These are phyloP conservation scores for Phyllosticta paracitricarpa DNA, from an alignment of 2,329 filamentous ascomycete species.

Conservation along the genomic window DNA sequence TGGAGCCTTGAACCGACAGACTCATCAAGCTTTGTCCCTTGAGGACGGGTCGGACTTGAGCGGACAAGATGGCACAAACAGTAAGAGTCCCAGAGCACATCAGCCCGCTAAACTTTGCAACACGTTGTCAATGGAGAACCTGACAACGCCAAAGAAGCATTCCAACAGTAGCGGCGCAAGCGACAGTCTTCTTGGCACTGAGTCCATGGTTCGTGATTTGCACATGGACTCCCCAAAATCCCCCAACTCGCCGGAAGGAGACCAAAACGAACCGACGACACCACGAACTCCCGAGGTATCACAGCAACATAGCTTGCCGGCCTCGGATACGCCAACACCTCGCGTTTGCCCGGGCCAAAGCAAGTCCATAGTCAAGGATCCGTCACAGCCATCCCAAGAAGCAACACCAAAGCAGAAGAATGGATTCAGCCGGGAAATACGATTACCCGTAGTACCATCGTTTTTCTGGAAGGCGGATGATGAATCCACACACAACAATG, in stretches of 20 bases:
- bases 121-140: slow-evolving; percentile 4
- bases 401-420: slow-evolving; percentile 26
- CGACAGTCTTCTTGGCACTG: slow-evolving; percentile 37
- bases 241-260: slow-evolving; percentile 25
- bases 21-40: slow-evolving; percentile 21
- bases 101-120: slow-evolving; percentile 3
- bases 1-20: slow-evolving; percentile 30
- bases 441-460: slow-evolving; percentile 33
- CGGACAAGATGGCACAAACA: slow-evolving; percentile 11
- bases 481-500: slow-evolving; percentile 34
- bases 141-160: slow-evolving; percentile 2
- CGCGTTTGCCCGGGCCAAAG: not conserved
- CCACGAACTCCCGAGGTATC: slow-evolving; percentile 16
- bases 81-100: slow-evolving; percentile 12
- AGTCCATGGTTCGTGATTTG: slow-evolving; percentile 38
- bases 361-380: not conserved
- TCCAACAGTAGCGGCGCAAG: slow-evolving; percentile 9
- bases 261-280: slow-evolving; percentile 27
- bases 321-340: slow-evolving; percentile 10
- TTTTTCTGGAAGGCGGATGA: slow-evolving; percentile 36
- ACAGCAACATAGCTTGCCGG: slow-evolving; percentile 20
- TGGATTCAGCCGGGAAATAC: slow-evolving; percentile 34
- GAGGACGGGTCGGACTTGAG: slow-evolving; percentile 8
- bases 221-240: slow-evolving; percentile 38
- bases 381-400: slow-evolving; percentile 17